Evolutionary conservation across 2,329 filamentous ascomycete species (phyloP), one percentile per base, ranked within the genome.

Genomic region (Elsinoe necatrix): DNA sequence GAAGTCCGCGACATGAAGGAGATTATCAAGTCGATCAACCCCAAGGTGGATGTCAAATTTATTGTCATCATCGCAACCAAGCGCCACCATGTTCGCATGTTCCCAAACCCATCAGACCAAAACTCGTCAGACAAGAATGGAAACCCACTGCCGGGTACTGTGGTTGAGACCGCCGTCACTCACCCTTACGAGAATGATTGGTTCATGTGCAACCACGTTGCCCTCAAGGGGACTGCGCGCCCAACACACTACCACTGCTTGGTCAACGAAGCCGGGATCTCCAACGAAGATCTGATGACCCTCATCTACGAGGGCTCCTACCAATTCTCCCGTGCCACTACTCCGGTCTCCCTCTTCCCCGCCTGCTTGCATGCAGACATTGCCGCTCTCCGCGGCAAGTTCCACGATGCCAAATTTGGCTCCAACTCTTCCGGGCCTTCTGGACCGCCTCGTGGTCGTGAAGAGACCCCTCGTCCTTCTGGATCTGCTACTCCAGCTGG

Each of bases 361-460:
- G 90, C 93, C 0, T 86, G 97, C 0, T 98, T 98, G 77, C 98
- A 98, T 64, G 90, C 95, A 0, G 93, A 98, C 71, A 73, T 98
- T 61, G 90, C 91, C 31, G 86, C 89, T 7, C 82, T 83, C 58
- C 87, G 93, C 51, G 89, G 88, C 18, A 83, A 84, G 55, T 77
- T 83, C 2, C 93, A 98, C 62, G 84, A 92, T 65, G 75, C 79
- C 60, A 68, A 69, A 25, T 71, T 68, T 63, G 61, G 59, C 37
- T 61, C 59, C 51, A 61, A 25, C 41, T 25, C 58, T 57, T 61
- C 54, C 20, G 63, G 65, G 16, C 61, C 58, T 20, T 59, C 48
- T 14, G 55, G 59, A 1, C 55, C 62, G 14, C 57, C 45, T 21
- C 54, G 60, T 4, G 60, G 61, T 51, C 60, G 47, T 25, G 25